phyloP scores from a whole-genome alignment of 176 grass and related monocot genomes.

The Oryza glumipatula region DNA sequence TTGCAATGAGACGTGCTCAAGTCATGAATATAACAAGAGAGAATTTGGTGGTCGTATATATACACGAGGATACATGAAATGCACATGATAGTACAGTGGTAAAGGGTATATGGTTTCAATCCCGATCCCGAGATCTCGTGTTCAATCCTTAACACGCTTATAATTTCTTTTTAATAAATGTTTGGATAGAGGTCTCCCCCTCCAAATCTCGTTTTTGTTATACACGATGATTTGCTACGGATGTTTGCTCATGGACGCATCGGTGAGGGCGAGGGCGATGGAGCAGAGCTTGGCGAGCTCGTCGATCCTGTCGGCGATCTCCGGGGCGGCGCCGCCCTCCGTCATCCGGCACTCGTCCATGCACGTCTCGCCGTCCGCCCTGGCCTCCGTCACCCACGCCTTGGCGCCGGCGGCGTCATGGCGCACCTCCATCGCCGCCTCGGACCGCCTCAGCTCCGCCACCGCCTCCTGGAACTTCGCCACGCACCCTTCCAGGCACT shows the following conservation, averaged over 20 bases:
- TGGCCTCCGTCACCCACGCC: conserved; percentile 43
- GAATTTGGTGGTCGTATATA: too few relatives aligned
- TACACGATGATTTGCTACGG: too few relatives aligned
- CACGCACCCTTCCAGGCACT: conserved; percentile 58
- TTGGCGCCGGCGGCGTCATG: conserved; percentile 35
- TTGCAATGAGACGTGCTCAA: too few relatives aligned
- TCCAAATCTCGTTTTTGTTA: too few relatives aligned
- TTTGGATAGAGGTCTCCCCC: too few relatives aligned
- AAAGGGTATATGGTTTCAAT: too few relatives aligned
- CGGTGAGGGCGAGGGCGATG: conserved; percentile 46
- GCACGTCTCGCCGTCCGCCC: conserved; percentile 55
- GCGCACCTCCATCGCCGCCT: conserved; percentile 40
- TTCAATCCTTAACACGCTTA: too few relatives aligned
- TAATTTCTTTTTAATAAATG: too few relatives aligned
- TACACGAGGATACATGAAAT: too few relatives aligned
- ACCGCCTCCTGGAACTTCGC: conserved; percentile 54
- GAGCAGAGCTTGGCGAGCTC: conserved; percentile 54
- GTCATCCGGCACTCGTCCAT: conserved; percentile 29
- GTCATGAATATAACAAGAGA: too few relatives aligned
- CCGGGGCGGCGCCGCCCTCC: conserved; percentile 38
- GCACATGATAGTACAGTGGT: too few relatives aligned
- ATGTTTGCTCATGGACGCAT: conserved; percentile 15
- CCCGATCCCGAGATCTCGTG: too few relatives aligned
- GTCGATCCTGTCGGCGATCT: conserved; percentile 33
- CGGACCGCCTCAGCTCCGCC: conserved; percentile 49